These are phyloP conservation scores for Fraxinus dipetala DNA, from an alignment of 305 asterid species.

Conservation along the genomic window DNA sequence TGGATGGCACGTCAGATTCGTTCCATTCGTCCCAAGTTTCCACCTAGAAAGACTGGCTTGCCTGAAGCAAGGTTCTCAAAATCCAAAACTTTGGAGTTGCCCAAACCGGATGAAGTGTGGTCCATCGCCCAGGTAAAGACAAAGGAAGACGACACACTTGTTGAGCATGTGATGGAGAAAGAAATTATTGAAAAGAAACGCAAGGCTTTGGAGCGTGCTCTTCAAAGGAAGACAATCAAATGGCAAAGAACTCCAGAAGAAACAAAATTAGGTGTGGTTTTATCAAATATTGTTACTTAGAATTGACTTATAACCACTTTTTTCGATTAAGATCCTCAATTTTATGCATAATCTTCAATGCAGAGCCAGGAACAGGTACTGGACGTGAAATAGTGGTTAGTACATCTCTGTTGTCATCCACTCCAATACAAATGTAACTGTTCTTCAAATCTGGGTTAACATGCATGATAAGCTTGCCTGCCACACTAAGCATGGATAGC, in stretches of 20 bases:
- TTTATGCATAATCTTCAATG: slow-evolving; percentile 23
- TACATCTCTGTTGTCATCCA: slow-evolving; percentile 7
- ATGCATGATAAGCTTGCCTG: not conserved
- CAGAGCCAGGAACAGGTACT: slow-evolving; percentile 50
- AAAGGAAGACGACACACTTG: slow-evolving; percentile 39
- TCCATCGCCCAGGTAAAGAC: slow-evolving; percentile 40
- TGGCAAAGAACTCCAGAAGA: slow-evolving; percentile 49
- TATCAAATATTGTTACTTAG: slow-evolving; percentile 11
- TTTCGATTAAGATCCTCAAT: not conserved
- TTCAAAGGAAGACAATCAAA: slow-evolving; percentile 41
- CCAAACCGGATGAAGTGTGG: slow-evolving; percentile 43
- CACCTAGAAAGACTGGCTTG: slow-evolving; percentile 37
- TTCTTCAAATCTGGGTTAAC: not conserved
- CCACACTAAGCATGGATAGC: not conserved
- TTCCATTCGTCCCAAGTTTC: slow-evolving; percentile 40
- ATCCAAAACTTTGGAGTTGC: slow-evolving; percentile 35
- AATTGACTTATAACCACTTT: not conserved
- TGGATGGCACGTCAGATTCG: slow-evolving; percentile 43
- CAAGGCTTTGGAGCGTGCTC: slow-evolving; percentile 42
- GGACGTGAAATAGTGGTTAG: slow-evolving; percentile 53
- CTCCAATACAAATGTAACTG: not conserved
- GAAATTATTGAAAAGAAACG: slow-evolving; percentile 45
- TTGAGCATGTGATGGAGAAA: slow-evolving; percentile 46
- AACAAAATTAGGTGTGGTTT: slow-evolving; percentile 35
- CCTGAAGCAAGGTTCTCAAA: slow-evolving; percentile 31